Base-by-base conservation (phyloP, 768 basidiomycete species). In the Mycena crocata region DNA sequence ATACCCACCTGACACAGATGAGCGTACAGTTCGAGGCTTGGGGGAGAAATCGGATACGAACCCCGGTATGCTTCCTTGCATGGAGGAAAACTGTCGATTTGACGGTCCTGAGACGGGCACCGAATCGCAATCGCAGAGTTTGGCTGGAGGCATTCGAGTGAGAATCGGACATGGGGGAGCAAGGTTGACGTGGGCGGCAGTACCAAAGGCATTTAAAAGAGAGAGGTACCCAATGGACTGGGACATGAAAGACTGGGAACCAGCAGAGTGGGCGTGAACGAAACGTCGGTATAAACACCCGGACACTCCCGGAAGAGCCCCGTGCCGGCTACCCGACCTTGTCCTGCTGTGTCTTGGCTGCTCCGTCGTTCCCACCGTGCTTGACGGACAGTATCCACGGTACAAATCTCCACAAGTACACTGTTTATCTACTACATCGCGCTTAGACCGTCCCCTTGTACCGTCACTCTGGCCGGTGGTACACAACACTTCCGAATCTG, bases 21-120 rank as follows among this genome's bases (percentile, higher is more conserved):
- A 58, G 21, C 8, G 1, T 31, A 10, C 23, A 87, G 87, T 2
- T 83, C 81, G 66, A 3, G n/a, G 31, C 15, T 34, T 39, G 49
- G 46, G 15, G 8, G 24, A 4, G 23, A 26, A 23, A n/a, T n/a
- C n/a, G n/a, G 17, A 46, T 40, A 66, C 64, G 23, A 13, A 70
- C 89, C 6, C 95, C 95, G 3, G 87, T 86, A 75, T 93, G 93
- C 71, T 83, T 89, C 60, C 80, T 84, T 30, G 83, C 79, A 75
- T 93, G 92, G 70, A 83, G 82, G 48, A 80, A 73, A 26, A 85
- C 67, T 14, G 73, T 73, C 66, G 66, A 67, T 23, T 73, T 78
- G n/a, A 75, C 72, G 4, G 76, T 64, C 67, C 75, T 78, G n/a
- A 80, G 55, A n/a, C 78, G 77, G 24, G 52, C 14, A 56, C 26